Evolutionary conservation across 2,329 filamentous ascomycete species (phyloP).

Genomic region (Pyrenophora teres): DNA sequence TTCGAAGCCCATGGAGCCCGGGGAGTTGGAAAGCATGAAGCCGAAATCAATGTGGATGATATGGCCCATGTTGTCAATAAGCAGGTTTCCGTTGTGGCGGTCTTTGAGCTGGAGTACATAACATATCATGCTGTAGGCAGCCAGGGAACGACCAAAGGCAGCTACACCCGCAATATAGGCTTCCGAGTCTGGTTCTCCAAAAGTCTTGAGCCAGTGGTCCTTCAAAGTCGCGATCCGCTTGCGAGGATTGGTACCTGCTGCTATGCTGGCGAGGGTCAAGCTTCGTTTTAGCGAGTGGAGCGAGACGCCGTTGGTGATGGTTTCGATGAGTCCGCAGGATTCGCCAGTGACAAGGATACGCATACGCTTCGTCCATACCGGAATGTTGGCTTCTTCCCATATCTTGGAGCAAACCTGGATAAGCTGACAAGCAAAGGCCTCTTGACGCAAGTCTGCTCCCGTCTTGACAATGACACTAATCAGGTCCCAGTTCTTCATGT

Average conservation of each 20-base stretch:
- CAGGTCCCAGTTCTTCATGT: constrained; percentile 89
- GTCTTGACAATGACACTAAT: constrained; percentile 89
- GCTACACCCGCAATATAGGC: constrained; percentile 73
- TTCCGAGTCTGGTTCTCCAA: constrained; percentile 71
- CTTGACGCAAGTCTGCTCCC: constrained; percentile 79
- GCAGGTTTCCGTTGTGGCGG: constrained; percentile 81
- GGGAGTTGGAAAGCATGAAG: constrained; percentile 87
- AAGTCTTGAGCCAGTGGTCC: constrained; percentile 80
- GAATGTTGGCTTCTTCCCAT: constrained; percentile 73
- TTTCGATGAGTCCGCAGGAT: constrained; percentile 82
- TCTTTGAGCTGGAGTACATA: constrained; percentile 86
- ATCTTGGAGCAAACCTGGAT: constrained; percentile 82
- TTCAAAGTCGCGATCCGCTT: constrained; percentile 78
- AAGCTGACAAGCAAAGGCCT: constrained; percentile 84
- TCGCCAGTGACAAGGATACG: constrained; percentile 84
- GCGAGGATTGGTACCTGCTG: constrained; percentile 72
- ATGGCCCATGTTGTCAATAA: constrained; percentile 83
- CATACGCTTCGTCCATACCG: constrained; percentile 90
- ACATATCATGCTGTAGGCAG: constrained; percentile 83
- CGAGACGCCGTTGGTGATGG: constrained; percentile 87
- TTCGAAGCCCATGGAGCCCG: constrained; percentile 82
- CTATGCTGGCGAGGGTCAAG: constrained; percentile 74
- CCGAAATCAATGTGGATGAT: constrained; percentile 90
- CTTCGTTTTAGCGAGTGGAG: constrained; percentile 83
- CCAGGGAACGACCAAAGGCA: constrained; percentile 79